phyloP scores from a whole-genome alignment of 1,284 basidiomycete genomes.

The Dichomitus squalens region DNA sequence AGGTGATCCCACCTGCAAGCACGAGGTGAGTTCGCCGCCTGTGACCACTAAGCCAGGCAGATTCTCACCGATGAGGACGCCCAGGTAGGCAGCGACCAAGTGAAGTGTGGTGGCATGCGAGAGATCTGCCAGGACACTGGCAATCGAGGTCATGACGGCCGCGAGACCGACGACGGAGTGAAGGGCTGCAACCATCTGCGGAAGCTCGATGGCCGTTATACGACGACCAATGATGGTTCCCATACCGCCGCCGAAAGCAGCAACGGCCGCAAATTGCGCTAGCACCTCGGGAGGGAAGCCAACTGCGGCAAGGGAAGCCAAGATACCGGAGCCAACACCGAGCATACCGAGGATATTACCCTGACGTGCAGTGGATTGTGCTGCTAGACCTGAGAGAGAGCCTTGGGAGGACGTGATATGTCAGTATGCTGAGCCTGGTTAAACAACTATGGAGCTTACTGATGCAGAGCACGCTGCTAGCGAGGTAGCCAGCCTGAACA shows the following conservation, averaged over 20 bases:
- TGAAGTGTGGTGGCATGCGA: conserved; percentile 71
- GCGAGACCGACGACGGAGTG: conserved; percentile 87
- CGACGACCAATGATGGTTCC: conserved; percentile 77
- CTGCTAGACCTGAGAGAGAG: conserved; percentile 72
- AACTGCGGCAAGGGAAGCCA: conserved; percentile 78
- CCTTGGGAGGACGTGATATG: conserved; percentile 39
- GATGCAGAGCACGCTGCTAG: conserved; percentile 82
- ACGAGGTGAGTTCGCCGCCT: background rate
- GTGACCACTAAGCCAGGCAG: conserved; percentile 8
- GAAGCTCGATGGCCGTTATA: conserved; percentile 83
- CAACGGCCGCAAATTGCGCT: conserved; percentile 76
- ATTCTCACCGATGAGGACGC: conserved; percentile 73
- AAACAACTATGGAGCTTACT: conserved; percentile 41
- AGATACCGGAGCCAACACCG: conserved; percentile 78
- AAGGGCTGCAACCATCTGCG: conserved; percentile 74
- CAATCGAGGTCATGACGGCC: conserved; percentile 82
- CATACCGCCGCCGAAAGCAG: conserved; percentile 66
- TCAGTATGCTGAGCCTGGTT: background rate
- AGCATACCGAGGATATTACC: conserved; percentile 84
- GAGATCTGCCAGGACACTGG: conserved; percentile 71
- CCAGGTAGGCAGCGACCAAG: conserved; percentile 81
- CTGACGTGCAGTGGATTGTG: conserved; percentile 78
- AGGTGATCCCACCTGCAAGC: conserved; percentile 64
- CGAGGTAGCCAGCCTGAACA: conserved; percentile 82
- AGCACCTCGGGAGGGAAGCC: conserved; percentile 78